Evolutionary conservation across 371 early-diverging fungal genomes (phyloP).

Genomic region (Mucor velutinosus): DNA sequence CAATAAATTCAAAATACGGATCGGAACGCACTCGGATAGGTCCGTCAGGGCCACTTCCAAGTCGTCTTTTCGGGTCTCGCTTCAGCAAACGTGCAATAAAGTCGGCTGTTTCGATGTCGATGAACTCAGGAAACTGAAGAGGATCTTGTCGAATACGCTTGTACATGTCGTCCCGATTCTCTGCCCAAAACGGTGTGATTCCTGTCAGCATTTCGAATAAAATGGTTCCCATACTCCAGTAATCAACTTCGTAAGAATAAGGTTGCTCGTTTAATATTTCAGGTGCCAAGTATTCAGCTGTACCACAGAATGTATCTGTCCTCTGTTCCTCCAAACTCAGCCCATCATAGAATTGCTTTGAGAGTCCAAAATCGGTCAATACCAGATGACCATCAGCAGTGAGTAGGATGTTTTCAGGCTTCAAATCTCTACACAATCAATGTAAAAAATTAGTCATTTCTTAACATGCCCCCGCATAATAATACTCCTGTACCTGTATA

Average conservation of each 20-base stretch:
- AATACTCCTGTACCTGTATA: conserved; percentile 64
- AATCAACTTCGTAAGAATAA: conserved; percentile 91
- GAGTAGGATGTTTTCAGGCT: conserved; percentile 89
- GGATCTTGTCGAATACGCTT: conserved; percentile 72
- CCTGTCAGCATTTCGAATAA: conserved; percentile 85
- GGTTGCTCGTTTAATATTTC: conserved; percentile 82
- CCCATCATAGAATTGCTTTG: conserved; percentile 61
- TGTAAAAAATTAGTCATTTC: neutral
- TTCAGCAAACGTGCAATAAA: conserved; percentile 67
- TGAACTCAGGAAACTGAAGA: conserved; percentile 67
- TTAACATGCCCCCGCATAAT: neutral
- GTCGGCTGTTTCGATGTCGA: conserved; percentile 56
- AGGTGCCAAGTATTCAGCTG: conserved; percentile 90
- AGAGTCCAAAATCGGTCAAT: conserved; percentile 88
- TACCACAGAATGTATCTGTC: conserved; percentile 93
- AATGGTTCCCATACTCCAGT: conserved; percentile 96
- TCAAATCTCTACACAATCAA: conserved; percentile 59
- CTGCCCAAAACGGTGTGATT: conserved; percentile 78
- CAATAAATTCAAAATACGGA: conserved; percentile 64
- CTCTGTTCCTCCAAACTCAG: conserved; percentile 43
- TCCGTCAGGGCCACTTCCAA: conserved; percentile 54
- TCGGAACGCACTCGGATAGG: conserved; percentile 63
- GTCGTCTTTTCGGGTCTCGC: conserved; percentile 66
- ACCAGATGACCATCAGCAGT: conserved; percentile 80
- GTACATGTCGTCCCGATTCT: conserved; percentile 78